Base-by-base conservation (phyloP, 306 rosid species). In the Prunus mume region DNA sequence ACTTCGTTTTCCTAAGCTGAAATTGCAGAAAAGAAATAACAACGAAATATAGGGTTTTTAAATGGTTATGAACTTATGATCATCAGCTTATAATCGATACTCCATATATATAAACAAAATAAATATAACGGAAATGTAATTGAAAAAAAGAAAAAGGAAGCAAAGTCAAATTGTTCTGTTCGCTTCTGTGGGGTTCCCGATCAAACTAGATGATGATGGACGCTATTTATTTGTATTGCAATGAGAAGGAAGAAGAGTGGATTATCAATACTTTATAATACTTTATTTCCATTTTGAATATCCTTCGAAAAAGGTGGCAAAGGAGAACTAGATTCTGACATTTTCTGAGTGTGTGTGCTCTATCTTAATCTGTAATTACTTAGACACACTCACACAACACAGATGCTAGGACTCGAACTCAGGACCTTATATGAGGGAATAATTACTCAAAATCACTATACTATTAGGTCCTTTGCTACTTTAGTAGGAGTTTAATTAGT, bases 361-460 rank as follows among this genome's bases (percentile, higher is more conserved):
- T 56, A 14, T 56, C 62, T 10, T 20, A 10, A 13, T 56, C 7
- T 22, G 24, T 22, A 22, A 22, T 22, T 22, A 22, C 24, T 22
- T 22, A 22, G 24, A 22, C 24, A 22, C 7, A 32, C 38, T 0
- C 38, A 32, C 38, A 32, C 1, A 32, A 32, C 38, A 32, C 1
- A 32, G 1, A 32, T 32, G 1, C 0, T 32, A 32, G 1, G 1
- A 32, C 34, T 32, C 6, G 34, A 32, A 4, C 0, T 1, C 1
- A 32, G 0, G 1, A 32, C 38, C 1, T 32, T 32, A 32, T 32
- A 0, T 1, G 1, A 32, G 1, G 0, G 7, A 32, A 6, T 5
- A 32, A 32, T 32, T 30, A 32, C 6, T 5, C 38, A 1, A 32
- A 32, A 32, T 7, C 5, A 5, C 0, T 32, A 32, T 5, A 32